Conservation (phyloP, 2,329 filamentous ascomycete genomes). For the Ophiostoma triangulosporum region DNA sequence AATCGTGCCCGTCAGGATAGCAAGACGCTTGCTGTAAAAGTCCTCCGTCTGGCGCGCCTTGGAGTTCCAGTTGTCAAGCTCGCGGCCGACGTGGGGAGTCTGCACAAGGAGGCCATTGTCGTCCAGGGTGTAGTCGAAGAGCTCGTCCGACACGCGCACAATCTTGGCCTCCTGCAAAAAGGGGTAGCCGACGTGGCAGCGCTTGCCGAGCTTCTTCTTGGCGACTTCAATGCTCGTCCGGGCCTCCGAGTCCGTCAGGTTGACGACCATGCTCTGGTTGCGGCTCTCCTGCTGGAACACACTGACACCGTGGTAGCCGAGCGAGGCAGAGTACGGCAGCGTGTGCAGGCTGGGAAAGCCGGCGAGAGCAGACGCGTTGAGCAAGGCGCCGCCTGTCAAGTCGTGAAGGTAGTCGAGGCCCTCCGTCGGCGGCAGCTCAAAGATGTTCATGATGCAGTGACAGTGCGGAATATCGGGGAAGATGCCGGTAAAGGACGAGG, state of each 20-base stretch:
- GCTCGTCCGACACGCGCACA: constrained; percentile 75
- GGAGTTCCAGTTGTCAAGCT: constrained; percentile 72
- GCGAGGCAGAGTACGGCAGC: constrained; percentile 64
- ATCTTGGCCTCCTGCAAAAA: constrained; percentile 93
- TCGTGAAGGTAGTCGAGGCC: constrained; percentile 77
- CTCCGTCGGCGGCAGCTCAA: constrained; percentile 84
- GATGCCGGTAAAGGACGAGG: constrained; percentile 73
- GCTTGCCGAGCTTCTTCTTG: constrained; percentile 67
- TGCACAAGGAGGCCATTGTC: constrained; percentile 52
- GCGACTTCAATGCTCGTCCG: constrained; percentile 59
- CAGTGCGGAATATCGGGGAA: constrained; percentile 84
- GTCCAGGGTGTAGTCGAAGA: constrained; percentile 73
- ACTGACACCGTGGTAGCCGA: constrained; percentile 80
- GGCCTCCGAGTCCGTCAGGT: constrained; percentile 59
- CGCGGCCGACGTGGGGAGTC: constrained; percentile 57
- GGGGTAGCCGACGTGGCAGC: constrained; percentile 84
- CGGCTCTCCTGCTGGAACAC: constrained; percentile 94
- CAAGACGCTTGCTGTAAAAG: constrained; percentile 81
- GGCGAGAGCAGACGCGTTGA: constrained; percentile 72
- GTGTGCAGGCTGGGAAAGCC: constrained; percentile 88
- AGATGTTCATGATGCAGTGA: constrained; percentile 89
- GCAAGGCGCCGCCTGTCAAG: constrained; percentile 68
- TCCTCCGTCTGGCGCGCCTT: constrained; percentile 75
- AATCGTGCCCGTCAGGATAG: constrained; percentile 72
- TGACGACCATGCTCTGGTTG: constrained; percentile 93